Base-by-base conservation (phyloP, 1,284 basidiomycete species). In the Ganoderma leucocontextum region DNA sequence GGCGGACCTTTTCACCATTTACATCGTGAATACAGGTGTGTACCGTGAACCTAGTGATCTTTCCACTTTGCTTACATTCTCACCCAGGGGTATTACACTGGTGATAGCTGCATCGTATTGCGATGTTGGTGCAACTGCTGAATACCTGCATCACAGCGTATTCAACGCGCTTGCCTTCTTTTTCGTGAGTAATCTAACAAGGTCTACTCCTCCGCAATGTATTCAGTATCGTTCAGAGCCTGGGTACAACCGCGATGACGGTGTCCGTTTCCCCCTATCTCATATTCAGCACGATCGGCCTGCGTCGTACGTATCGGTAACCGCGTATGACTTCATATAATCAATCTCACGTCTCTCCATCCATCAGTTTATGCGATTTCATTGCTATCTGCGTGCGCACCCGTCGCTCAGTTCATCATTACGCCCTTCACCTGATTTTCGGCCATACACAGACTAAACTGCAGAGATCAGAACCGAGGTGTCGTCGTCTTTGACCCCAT, bases 11-110 rank as follows among this genome's bases (percentile, higher is more conserved):
- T 39, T 59, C 33, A 39, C 38, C 3, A 41, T 39, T 7, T 59
- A 59, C 22, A 19, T 59, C 13, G 57, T 59, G n/a, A 59, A 59
- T n/a, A 59, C 57, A 38, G 57, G 57, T 59, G 44, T 47, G 44
- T 47, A 10, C 9, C 39, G 4, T 22, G n/a, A 3, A 3, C n/a
- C 8, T 10, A 2, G 5, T 17, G 9, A n/a, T 22, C 9, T 22
- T 22, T 2, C n/a, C 10, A n/a, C 41, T 47, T 22, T 9, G n/a
- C n/a, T 47, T 9, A 47, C 22, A 2, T n/a, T n/a, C 8, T 59
- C 38, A 13, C 36, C 38, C 8, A 58, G 57, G 57, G 22, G 38
- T 59, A 6, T 7, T 41, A 10, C 57, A 59, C 38, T 59, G 35
- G 57, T 59, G n/a, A 17, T 15, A 15, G 8, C n/a, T 47, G 10